phyloP scores from a whole-genome alignment of 2,329 filamentous ascomycete genomes.

The Xylaria hypoxylon region DNA sequence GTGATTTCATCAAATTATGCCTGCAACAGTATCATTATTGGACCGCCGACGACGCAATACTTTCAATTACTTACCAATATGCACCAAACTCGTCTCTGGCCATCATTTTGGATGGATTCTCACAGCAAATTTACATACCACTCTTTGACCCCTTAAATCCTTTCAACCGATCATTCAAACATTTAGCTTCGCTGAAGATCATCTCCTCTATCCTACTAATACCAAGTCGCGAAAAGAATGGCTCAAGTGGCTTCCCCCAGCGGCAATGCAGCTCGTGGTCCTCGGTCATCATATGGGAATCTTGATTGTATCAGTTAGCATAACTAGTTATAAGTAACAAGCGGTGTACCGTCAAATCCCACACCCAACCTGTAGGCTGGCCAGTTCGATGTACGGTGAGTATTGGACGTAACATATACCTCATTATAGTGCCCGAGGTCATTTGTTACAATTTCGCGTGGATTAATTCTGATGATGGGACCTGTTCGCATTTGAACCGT shows the following conservation, averaged over 20 bases:
- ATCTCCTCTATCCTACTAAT: background rate
- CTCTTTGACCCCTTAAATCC: background rate
- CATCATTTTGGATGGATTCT: background rate
- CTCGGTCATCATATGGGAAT: background rate
- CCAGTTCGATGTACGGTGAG: background rate
- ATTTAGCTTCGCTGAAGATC: background rate
- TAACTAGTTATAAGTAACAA: too few relatives aligned
- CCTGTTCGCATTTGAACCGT: background rate
- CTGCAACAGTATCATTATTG: background rate
- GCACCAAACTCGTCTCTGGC: background rate
- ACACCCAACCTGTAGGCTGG: background rate
- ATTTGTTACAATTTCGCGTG: conserved; percentile 10
- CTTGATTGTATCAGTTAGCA: background rate
- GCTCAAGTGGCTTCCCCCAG: conserved; percentile 1
- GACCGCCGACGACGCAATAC: background rate
- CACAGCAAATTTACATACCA: background rate
- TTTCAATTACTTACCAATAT: background rate
- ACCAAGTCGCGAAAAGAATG: background rate
- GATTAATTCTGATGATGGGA: conserved; percentile 12
- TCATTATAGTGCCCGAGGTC: background rate
- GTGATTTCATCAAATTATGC: background rate
- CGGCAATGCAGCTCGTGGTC: background rate
- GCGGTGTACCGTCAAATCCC: background rate
- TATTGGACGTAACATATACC: background rate
- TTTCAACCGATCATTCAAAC: background rate